A percentile compares a stretch with the other conserved stretches of the same genome.
Evolutionary conservation across 495 filamentous ascomycete species (phyloP).

Genomic region (Trichoderma reesei): DNA sequence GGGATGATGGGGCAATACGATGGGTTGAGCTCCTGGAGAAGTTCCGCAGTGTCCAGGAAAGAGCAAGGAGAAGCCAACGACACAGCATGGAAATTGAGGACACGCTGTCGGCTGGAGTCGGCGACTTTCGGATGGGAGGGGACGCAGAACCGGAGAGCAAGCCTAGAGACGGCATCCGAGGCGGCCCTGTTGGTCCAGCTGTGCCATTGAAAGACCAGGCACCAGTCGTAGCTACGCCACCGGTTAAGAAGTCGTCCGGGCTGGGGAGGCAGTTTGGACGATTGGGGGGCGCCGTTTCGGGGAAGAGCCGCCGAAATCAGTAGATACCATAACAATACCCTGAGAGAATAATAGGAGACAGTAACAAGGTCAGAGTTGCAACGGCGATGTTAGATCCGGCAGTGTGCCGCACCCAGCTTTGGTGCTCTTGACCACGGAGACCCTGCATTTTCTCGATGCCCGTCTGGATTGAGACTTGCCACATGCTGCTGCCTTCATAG

Average conservation of each 20-base stretch:
- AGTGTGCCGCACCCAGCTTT: too few species aligned
- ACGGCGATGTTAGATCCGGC: too few species aligned
- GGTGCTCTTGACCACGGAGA: background rate
- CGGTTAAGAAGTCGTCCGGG: constrained; percentile 53
- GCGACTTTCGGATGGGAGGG: constrained; percentile 36
- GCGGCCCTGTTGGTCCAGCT: constrained; percentile 21
- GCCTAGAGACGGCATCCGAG: constrained; percentile 24
- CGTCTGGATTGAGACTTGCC: too few species aligned
- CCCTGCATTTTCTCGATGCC: too few species aligned
- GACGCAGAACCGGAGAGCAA: constrained; percentile 33
- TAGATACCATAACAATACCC: constrained; percentile 57
- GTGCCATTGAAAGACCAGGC: constrained; percentile 34
- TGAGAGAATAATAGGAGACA: constrained; percentile 46
- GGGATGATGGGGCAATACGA: constrained; percentile 73
- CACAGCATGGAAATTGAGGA: constrained; percentile 31
- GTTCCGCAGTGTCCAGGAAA: constrained; percentile 83
- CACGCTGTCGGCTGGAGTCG: constrained; percentile 22
- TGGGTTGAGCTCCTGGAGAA: constrained; percentile 97
- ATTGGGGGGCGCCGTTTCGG: constrained; percentile 54
- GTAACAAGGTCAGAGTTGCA: constrained; percentile 33
- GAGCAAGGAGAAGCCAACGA: constrained; percentile 44
- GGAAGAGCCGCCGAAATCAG: constrained; percentile 36
- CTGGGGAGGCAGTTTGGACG: constrained; percentile 60
- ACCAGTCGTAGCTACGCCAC: constrained; percentile 26
- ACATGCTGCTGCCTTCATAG: too few species aligned